Base-by-base conservation (phyloP, 208 protist genomes). In the Leishmania tropica region DNA sequence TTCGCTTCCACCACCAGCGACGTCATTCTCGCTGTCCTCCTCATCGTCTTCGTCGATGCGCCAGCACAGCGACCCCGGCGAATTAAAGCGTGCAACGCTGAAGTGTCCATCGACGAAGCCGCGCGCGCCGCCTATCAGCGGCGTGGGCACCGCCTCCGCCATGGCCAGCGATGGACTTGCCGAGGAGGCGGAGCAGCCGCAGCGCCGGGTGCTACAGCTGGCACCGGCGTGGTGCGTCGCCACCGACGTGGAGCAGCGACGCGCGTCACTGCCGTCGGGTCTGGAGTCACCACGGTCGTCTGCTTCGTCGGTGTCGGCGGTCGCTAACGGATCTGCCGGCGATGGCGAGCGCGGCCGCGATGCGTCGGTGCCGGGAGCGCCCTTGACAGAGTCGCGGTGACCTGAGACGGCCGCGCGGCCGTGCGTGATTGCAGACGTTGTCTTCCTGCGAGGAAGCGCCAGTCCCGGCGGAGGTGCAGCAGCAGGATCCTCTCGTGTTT, bases 81-180 rank as follows among this genome's bases (percentile, higher is more conserved):
- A 70, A 64, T 87, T 73, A 81, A 96, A 94, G 54, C 91, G 93
- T 4, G 90, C 90, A 17, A 89, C 72, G 51, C 87, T 88, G 85
- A 96, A 95, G 58, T 91, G 84, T 24, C 93, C 93, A 58, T 96
- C 93, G 21, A 93, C 84, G 78, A 94, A 96, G 70, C 93, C 93
- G 21, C 80, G 80, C 13, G 80, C 70, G 37, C 85, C 88, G 45
- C 89, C 90, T 51, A 93, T 77, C 68, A 95, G 64, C n/a, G 88
- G 81, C 47, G 67, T 78, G n/a, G 83, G 64, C 7, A 85, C n/a
- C n/a, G 68, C 72, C 75, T 87, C 74, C 8, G 73, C 82, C 24
- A 81, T 78, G 28, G 79, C 76, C 13, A 87, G 72, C 10, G 84
- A 84, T 2, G 80, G 56, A 24, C 80, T 84, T 0, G 80, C 79